These are phyloP conservation scores for Syzygium syzygioides DNA, from an alignment of 441 rosid genomes.

Conservation along the genomic window DNA sequence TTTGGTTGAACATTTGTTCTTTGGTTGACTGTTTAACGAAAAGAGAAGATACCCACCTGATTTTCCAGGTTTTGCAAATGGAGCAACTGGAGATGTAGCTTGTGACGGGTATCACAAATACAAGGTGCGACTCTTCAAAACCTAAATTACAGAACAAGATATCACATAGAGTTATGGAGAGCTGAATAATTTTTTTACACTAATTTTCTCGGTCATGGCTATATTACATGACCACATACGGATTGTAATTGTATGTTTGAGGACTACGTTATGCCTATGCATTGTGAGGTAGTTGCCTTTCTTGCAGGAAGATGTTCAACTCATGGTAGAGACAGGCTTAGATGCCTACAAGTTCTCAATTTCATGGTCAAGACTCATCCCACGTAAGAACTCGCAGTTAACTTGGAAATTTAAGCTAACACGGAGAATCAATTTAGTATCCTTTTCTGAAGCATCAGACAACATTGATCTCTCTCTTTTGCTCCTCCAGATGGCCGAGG, in stretches of 20 bases:
- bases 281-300: not conserved
- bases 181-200: not conserved
- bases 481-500: conserved; percentile 60
- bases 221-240: not conserved
- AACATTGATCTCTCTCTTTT: not conserved
- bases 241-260: not conserved
- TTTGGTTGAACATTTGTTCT: not conserved
- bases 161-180: not conserved
- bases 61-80: conserved; percentile 26
- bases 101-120: conserved; percentile 71
- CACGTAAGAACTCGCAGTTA: conserved; percentile 25
- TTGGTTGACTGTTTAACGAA: not conserved
- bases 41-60: not conserved
- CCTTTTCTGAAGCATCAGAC: not conserved
- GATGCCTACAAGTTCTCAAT: conserved; percentile 69
- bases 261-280: not conserved
- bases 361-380: conserved; percentile 74
- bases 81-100: conserved; percentile 42
- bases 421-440: not conserved
- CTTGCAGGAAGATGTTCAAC: conserved; percentile 64
- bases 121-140: conserved; percentile 28
- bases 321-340: conserved; percentile 53
- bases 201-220: not conserved
- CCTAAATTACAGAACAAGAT: not conserved
- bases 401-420: not conserved